These are phyloP conservation scores for Typha latifolia DNA, from an alignment of 176 grass and related monocot species.

Conservation along the genomic window DNA sequence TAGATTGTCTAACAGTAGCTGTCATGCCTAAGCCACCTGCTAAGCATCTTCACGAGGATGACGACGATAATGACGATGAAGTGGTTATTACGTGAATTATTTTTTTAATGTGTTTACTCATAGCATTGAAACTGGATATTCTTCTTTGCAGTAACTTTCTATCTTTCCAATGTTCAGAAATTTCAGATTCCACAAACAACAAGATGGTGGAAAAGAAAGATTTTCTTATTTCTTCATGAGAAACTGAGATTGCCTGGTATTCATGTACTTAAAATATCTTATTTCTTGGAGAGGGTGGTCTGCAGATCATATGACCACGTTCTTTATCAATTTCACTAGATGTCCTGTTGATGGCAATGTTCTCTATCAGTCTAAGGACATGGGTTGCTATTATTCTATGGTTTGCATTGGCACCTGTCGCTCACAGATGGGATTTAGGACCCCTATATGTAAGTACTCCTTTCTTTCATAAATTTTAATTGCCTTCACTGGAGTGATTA, in stretches of 20 bases:
- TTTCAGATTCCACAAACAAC: conserved; percentile 43
- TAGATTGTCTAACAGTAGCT: conserved; percentile 45
- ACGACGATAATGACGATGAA: conserved; percentile 28
- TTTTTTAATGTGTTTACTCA: neutral
- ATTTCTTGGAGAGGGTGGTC: conserved; percentile 1
- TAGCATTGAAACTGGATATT: neutral
- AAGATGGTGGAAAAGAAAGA: conserved; percentile 49
- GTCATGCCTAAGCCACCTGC: conserved; percentile 47
- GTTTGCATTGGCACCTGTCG: conserved; percentile 77
- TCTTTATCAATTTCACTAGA: conserved; percentile 43
- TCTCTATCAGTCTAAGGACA: conserved; percentile 69
- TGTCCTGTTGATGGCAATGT: conserved; percentile 80
- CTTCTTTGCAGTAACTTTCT: neutral
- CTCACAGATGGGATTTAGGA: conserved; percentile 56
- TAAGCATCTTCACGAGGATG: conserved; percentile 32
- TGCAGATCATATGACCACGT: conserved; percentile 9
- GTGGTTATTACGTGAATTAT: neutral
- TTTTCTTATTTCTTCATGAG: conserved; percentile 74
- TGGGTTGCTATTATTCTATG: conserved; percentile 60
- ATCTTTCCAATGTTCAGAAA: conserved; percentile 10
- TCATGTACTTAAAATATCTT: conserved; percentile 3
- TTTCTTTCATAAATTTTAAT: neutral
- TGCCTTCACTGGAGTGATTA: neutral
- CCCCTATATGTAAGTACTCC: conserved; percentile 81
- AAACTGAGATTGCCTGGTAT: conserved; percentile 84